phyloP scores from a whole-genome alignment of 73 alveolate species.

The Paramecium pentaurelia region DNA sequence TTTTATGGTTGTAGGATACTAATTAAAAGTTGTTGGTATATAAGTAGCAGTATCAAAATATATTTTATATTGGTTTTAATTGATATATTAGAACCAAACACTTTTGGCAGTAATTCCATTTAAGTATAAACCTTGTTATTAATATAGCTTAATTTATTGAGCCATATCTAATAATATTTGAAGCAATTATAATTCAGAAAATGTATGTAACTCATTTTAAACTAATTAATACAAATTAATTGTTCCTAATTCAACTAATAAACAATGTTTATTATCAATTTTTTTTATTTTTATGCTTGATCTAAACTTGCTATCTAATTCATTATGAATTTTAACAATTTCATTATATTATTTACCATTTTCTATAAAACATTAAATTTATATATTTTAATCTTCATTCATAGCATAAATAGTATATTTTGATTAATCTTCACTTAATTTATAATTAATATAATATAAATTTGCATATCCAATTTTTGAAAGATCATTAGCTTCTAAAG shows the following conservation, averaged over 20 bases:
- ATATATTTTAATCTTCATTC: not conserved
- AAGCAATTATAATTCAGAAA: not conserved
- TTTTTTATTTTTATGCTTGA: not conserved
- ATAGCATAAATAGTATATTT: not conserved
- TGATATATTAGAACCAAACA: conserved; percentile 1
- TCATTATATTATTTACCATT: not conserved
- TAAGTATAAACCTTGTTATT: not conserved
- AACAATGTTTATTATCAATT: not conserved
- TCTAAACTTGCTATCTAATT: not conserved
- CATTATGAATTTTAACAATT: not conserved
- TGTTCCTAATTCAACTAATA: not conserved
- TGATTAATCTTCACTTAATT: not conserved
- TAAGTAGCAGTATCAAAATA: conserved; percentile 18
- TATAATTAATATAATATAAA: not conserved
- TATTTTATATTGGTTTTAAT: not conserved
- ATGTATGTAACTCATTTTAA: not conserved
- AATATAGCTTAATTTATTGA: not conserved
- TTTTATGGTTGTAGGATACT: not conserved
- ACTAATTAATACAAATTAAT: not conserved
- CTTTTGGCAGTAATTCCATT: not conserved
- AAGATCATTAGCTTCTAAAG: not conserved
- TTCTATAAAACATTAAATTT: not conserved
- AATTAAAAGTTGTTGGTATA: not conserved
- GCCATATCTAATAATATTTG: conserved; percentile 2
- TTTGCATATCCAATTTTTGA: not conserved